phyloP scores from a whole-genome alignment of 2,329 filamentous ascomycete species.

The Cladosporium colombiae region DNA sequence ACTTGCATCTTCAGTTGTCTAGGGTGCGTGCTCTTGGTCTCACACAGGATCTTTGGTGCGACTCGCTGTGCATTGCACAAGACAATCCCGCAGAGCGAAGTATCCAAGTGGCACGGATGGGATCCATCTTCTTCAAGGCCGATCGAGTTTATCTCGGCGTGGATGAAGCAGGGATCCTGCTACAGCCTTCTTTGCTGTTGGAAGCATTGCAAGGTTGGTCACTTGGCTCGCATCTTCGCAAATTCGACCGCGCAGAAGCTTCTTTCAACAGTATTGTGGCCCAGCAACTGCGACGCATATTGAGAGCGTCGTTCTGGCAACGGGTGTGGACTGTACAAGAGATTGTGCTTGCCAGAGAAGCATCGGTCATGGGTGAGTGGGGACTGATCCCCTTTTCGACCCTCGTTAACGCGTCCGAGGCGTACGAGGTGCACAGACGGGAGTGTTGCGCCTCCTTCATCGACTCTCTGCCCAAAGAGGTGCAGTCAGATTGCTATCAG shows the following conservation, averaged over 20 bases:
- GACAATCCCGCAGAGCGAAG: background rate
- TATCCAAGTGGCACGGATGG: background rate
- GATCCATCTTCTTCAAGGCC: background rate
- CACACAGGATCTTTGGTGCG: background rate
- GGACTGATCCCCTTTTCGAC: background rate
- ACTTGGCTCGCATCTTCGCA: background rate
- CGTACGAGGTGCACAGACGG: background rate
- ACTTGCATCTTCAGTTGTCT: background rate
- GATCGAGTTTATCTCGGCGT: background rate
- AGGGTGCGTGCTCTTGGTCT: background rate
- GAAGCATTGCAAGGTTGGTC: background rate
- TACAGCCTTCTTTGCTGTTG: background rate
- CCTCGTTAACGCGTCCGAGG: background rate
- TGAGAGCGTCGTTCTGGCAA: background rate
- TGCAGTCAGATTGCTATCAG: background rate
- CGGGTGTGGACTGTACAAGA: background rate
- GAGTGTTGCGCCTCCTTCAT: background rate
- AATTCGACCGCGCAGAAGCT: background rate
- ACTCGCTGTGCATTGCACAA: background rate
- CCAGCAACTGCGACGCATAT: background rate
- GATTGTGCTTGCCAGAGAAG: background rate
- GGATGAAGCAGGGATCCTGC: background rate
- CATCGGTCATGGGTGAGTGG: background rate
- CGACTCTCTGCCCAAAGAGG: background rate
- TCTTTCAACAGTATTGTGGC: background rate